Percentiles rank a stretch among this genome's conserved stretches.
These are phyloP conservation scores for Thecaphora frezii DNA, from an alignment of 1,284 basidiomycete species.

Conservation along the genomic window DNA sequence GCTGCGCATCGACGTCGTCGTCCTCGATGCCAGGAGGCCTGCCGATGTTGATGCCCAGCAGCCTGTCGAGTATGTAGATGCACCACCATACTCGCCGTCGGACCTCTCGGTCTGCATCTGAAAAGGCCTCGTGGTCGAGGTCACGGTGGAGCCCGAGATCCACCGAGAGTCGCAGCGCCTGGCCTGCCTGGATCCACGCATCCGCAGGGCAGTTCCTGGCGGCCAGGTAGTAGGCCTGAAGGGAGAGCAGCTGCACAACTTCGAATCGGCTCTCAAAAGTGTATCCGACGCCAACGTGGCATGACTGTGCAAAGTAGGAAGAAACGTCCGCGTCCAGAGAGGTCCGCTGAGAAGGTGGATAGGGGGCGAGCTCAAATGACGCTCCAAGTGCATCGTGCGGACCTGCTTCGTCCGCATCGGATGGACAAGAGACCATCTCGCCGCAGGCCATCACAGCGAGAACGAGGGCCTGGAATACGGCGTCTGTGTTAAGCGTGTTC, in stretches of 20 bases:
- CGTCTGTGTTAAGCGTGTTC: not conserved
- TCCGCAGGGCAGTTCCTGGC: conserved; percentile 3
- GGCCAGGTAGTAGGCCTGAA: conserved; percentile 14
- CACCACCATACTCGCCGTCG: conserved; percentile 9
- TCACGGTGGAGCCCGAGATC: conserved; percentile 12
- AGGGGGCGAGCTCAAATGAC: not conserved
- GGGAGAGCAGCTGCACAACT: conserved; percentile 7
- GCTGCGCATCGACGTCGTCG: conserved; percentile 5
- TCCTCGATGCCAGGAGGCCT: conserved; percentile 11
- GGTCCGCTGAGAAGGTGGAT: not conserved
- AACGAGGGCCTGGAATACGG: conserved; percentile 4
- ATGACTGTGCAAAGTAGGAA: not conserved
- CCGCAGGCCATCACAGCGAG: conserved; percentile 11
- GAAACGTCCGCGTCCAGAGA: too few species aligned
- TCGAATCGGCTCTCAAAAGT: not conserved
- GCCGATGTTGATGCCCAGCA: conserved; percentile 5
- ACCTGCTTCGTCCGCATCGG: too few species aligned
- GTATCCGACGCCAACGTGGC: not conserved
- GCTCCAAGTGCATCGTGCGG: not conserved
- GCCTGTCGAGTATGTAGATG: conserved; percentile 13
- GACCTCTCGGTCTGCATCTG: not conserved
- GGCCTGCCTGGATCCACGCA: conserved; percentile 8
- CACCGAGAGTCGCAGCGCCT: conserved; percentile 5
- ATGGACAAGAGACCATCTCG: not conserved
- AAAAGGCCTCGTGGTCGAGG: not conserved